Conservation (phyloP, 352 stramenopile genomes). For the Phytophthora pinifolia region DNA sequence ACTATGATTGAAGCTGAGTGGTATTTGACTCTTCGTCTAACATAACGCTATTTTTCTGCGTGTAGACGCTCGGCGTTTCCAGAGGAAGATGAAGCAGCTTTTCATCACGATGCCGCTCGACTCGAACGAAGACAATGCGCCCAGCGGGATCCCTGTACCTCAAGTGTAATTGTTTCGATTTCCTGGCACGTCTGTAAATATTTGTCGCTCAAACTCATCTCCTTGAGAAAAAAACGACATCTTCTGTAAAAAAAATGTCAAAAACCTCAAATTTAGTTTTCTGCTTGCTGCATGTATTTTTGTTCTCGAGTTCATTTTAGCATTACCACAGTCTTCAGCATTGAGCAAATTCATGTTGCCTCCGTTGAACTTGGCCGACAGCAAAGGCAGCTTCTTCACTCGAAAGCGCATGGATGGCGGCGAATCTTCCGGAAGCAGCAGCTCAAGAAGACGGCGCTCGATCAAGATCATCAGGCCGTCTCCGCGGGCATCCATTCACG, state of each 20-base stretch:
- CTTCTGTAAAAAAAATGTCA: constrained; percentile 8
- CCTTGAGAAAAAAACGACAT: too few species aligned
- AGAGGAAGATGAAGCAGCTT: constrained; percentile 85
- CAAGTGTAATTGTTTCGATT: constrained; percentile 28
- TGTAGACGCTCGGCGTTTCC: constrained; percentile 63
- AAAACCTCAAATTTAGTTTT: constrained; percentile 14
- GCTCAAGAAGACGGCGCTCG: constrained; percentile 15
- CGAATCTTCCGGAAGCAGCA: constrained; percentile 13
- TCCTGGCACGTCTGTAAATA: constrained; percentile 9
- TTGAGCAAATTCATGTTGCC: constrained; percentile 34
- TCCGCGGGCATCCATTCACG: constrained; percentile 16
- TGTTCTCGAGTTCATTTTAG: constrained; percentile 4
- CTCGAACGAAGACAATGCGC: constrained; percentile 37
- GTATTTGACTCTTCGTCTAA: too few species aligned
- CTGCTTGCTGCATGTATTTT: constrained; percentile 17
- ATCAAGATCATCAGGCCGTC: constrained; percentile 25
- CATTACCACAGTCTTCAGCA: constrained; percentile 1
- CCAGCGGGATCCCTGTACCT: constrained; percentile 20
- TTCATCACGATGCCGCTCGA: constrained; percentile 60
- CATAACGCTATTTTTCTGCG: too few species aligned
- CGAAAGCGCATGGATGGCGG: constrained; percentile 28
- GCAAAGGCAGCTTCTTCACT: constrained; percentile 40
- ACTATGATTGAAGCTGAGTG: too few species aligned
- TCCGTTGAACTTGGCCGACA: constrained; percentile 39
- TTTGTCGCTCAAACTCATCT: constrained; percentile 2